These are phyloP conservation scores for Colletotrichum filicis DNA, from an alignment of 2,329 filamentous ascomycete genomes.

Conservation along the genomic window DNA sequence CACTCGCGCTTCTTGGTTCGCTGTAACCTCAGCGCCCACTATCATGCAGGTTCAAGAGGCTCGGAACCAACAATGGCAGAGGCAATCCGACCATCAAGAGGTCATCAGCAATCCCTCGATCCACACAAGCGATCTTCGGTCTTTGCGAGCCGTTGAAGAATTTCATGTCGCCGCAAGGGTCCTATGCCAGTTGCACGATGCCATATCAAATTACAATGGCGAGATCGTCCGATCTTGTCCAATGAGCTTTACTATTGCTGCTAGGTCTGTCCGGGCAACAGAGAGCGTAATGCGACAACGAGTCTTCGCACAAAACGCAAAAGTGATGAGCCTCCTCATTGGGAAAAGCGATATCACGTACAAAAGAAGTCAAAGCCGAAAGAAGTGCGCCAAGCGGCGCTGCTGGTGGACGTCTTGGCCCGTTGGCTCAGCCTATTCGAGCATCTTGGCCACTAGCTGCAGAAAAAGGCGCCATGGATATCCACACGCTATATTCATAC, in stretches of 20 bases:
- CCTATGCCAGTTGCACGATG: neutral
- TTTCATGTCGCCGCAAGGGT: slow-evolving; percentile 28
- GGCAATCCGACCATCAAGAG: slow-evolving; percentile 15
- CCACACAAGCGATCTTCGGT: slow-evolving; percentile 31
- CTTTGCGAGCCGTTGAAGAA: slow-evolving; percentile 33
- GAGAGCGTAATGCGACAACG: neutral
- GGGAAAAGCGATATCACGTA: neutral
- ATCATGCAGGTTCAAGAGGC: slow-evolving; percentile 30
- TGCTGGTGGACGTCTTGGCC: neutral
- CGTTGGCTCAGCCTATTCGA: slow-evolving; percentile 19
- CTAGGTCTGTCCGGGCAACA: neutral
- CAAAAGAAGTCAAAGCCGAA: neutral
- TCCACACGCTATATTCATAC: neutral
- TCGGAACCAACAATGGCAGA: slow-evolving; percentile 32
- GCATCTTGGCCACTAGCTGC: slow-evolving; percentile 20
- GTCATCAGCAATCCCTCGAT: slow-evolving; percentile 28
- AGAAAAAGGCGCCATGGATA: slow-evolving; percentile 13
- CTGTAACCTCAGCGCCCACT: slow-evolving; percentile 23
- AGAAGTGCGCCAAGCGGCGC: slow-evolving; percentile 1
- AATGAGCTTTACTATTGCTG: neutral
- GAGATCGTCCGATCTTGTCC: slow-evolving; percentile 19
- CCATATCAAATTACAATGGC: neutral
- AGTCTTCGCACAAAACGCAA: neutral
- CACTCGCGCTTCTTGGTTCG: slow-evolving; percentile 9
- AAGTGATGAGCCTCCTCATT: neutral